phyloP scores from a whole-genome alignment of 2,329 filamentous ascomycete species.

The Colletotrichum sp. region DNA sequence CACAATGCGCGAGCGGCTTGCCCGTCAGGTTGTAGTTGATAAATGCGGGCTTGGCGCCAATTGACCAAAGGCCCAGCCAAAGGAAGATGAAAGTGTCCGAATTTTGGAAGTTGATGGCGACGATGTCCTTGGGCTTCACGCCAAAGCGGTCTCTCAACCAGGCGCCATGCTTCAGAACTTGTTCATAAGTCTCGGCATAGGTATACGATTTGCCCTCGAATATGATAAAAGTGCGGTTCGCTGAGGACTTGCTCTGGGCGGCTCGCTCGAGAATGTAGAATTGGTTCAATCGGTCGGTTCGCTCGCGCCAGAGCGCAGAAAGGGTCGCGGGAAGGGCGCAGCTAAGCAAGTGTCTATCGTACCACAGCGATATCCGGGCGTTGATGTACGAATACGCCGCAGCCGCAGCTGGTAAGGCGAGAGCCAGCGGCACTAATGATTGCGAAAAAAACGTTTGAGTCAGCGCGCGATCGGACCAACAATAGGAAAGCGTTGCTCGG shows the following conservation, averaged over 20 bases:
- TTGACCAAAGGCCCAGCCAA: constrained; percentile 79
- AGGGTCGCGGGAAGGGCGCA: constrained; percentile 53
- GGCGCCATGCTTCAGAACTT: constrained; percentile 72
- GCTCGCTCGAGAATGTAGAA: constrained; percentile 79
- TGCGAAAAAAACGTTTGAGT: neutral
- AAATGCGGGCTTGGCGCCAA: constrained; percentile 83
- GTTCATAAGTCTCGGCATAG: constrained; percentile 78
- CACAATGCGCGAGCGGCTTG: constrained; percentile 75
- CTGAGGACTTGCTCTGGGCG: constrained; percentile 57
- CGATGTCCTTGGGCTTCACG: constrained; percentile 74
- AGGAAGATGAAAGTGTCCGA: constrained; percentile 79
- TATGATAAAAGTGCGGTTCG: constrained; percentile 65
- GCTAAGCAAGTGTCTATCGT: constrained; percentile 68
- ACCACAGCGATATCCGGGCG: constrained; percentile 69
- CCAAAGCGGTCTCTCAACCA: constrained; percentile 72
- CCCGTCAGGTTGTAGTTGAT: constrained; percentile 86
- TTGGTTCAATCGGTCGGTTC: constrained; percentile 66
- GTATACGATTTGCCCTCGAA: constrained; percentile 75
- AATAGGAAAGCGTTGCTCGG: neutral
- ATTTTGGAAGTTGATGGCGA: constrained; percentile 84
- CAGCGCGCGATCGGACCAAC: neutral
- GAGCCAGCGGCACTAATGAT: constrained; percentile 52
- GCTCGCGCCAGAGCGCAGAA: constrained; percentile 51
- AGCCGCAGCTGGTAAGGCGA: constrained; percentile 65
- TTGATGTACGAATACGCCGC: constrained; percentile 81